phyloP scores from a whole-genome alignment of 1,139 yeast species.

The Spathaspora sp. region DNA sequence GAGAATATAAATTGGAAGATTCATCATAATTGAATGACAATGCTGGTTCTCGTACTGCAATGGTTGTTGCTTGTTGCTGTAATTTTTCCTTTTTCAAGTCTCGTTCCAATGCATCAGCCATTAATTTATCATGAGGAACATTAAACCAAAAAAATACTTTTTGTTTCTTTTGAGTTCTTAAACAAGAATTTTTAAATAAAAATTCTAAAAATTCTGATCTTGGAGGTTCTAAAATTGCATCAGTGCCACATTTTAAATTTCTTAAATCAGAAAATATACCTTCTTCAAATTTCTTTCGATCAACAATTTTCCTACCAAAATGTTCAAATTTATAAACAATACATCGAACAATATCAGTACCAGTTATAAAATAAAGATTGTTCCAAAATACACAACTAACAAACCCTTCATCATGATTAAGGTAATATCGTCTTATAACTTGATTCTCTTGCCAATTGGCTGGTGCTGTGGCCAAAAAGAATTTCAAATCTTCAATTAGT shows the following conservation, averaged over 20 bases:
- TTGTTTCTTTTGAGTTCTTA: constrained; percentile 94
- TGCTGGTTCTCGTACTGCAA: constrained; percentile 61
- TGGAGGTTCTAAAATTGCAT: constrained; percentile 87
- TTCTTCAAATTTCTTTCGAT: constrained; percentile 93
- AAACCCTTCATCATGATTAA: constrained; percentile 86
- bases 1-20: constrained; percentile 45
- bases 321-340: constrained; percentile 86
- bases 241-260: constrained; percentile 80
- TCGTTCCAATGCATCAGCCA: constrained; percentile 91
- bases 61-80: constrained; percentile 60
- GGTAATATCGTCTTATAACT: constrained; percentile 78
- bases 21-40: constrained; percentile 58
- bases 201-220: constrained; percentile 84
- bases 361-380: constrained; percentile 85
- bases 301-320: constrained; percentile 81
- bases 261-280: constrained; percentile 92
- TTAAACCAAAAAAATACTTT: constrained; percentile 97
- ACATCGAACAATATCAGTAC: constrained; percentile 94
- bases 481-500: constrained; percentile 73
- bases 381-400: constrained; percentile 94
- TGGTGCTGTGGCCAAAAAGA: constrained; percentile 89
- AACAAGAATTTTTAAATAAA: constrained; percentile 79
- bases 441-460: constrained; percentile 92
- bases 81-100: constrained; percentile 77
- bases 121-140: constrained; percentile 89